A percentile compares a stretch with the other conserved stretches of the same genome.
Evolutionary conservation across 2,329 filamentous ascomycete genomes (phyloP).

Genomic region (Aspergillus sp.): DNA sequence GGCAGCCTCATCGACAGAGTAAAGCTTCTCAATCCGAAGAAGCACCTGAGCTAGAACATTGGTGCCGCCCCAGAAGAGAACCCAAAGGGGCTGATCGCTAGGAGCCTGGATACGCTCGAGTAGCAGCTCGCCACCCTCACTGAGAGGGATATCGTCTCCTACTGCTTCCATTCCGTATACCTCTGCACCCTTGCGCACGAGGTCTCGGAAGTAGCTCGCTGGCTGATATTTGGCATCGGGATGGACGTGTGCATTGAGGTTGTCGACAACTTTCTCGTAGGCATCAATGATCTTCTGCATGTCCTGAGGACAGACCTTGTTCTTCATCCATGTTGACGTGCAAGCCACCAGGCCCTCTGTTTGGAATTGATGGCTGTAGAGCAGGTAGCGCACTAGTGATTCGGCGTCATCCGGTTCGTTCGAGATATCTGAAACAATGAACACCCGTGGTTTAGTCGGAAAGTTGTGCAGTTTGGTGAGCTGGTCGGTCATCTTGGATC

Average conservation of each 20-base stretch:
- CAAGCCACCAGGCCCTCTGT: slow-evolving; percentile 48
- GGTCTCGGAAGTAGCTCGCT: slow-evolving; percentile 33
- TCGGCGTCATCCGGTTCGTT: slow-evolving; percentile 10
- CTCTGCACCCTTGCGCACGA: slow-evolving; percentile 21
- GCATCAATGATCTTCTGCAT: slow-evolving; percentile 47
- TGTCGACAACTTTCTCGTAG: slow-evolving; percentile 47
- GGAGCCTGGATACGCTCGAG: slow-evolving; percentile 38
- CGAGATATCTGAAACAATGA: slow-evolving; percentile 7
- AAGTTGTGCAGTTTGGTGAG: not conserved
- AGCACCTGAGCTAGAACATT: slow-evolving; percentile 55
- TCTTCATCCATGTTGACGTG: slow-evolving; percentile 49
- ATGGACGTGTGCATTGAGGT: slow-evolving; percentile 51
- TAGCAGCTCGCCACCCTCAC: slow-evolving; percentile 47
- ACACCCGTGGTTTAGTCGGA: slow-evolving; percentile 3
- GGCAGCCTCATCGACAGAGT: slow-evolving; percentile 30
- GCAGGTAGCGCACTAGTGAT: slow-evolving; percentile 23
- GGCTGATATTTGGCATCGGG: slow-evolving; percentile 45
- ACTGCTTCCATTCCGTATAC: slow-evolving; percentile 39
- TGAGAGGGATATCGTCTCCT: slow-evolving; percentile 33
- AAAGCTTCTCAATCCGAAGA: slow-evolving; percentile 28
- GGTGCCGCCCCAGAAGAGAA: slow-evolving; percentile 55
- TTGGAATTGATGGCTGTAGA: slow-evolving; percentile 50
- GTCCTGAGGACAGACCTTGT: slow-evolving; percentile 42
- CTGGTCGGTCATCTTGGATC: not conserved
- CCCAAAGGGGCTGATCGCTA: slow-evolving; percentile 48